Evolutionary conservation across 2,329 filamentous ascomycete species (phyloP).

Genomic region (Pestalotiopsis sp.): DNA sequence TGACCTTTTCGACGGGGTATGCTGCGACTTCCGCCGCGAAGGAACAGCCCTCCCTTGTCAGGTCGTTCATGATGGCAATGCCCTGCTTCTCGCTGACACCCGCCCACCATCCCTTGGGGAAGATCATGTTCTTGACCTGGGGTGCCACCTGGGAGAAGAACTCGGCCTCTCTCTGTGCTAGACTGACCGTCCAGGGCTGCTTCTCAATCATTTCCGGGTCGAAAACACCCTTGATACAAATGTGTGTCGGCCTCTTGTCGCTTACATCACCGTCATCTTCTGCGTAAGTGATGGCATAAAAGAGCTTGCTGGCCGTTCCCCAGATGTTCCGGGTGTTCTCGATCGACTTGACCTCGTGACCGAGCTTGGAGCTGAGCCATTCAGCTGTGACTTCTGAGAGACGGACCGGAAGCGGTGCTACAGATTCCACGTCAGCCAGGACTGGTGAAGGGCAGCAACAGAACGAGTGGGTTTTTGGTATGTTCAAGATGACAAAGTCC

Average conservation of each 20-base stretch:
- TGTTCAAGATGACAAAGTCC: no score
- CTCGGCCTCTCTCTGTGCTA: constrained; percentile 37
- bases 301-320: background rate
- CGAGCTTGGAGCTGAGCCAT: no score
- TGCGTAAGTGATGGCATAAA: background rate
- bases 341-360: background rate
- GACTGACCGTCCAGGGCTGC: constrained; percentile 32
- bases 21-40: constrained; percentile 35
- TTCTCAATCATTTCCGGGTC: constrained; percentile 35
- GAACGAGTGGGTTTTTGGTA: no score
- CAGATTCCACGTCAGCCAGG: no score
- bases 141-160: constrained; percentile 40
- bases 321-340: constrained; percentile 1
- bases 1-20: constrained; percentile 34
- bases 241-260: constrained; percentile 21
- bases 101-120: constrained; percentile 39
- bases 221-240: constrained; percentile 43
- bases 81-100: constrained; percentile 37
- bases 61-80: constrained; percentile 40
- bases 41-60: constrained; percentile 32
- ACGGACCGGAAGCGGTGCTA: no score
- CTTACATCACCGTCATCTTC: constrained; percentile 17
- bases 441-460: no score
- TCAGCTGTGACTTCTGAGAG: no score
- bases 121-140: constrained; percentile 30